Conservation (phyloP, 1,284 basidiomycete genomes). For the Vanrija pseudolonga region DNA sequence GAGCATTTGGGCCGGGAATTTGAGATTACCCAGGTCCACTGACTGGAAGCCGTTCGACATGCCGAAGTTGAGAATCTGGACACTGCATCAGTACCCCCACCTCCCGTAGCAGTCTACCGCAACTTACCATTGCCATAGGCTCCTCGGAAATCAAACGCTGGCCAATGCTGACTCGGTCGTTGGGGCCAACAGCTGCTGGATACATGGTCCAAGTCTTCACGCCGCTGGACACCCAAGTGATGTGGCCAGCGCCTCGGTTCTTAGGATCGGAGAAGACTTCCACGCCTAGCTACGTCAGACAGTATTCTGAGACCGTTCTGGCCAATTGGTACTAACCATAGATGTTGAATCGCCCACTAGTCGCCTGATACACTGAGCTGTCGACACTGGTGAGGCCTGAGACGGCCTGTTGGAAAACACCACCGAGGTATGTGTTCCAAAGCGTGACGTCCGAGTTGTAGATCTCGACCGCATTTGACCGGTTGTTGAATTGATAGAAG, state of each 20-base stretch:
- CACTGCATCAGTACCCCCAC: not conserved
- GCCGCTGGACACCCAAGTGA: slow-evolving; percentile 64
- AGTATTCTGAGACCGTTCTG: slow-evolving; percentile 19
- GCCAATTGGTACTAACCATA: slow-evolving; percentile 58
- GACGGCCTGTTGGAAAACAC: slow-evolving; percentile 74
- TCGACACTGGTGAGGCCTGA: slow-evolving; percentile 61
- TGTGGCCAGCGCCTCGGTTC: slow-evolving; percentile 56
- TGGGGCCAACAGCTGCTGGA: slow-evolving; percentile 60
- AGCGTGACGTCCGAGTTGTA: slow-evolving; percentile 54
- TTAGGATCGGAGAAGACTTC: slow-evolving; percentile 65
- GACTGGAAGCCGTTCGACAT: slow-evolving; percentile 46
- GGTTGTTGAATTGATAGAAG: slow-evolving; percentile 59
- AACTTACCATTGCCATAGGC: slow-evolving; percentile 59
- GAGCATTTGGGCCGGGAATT: slow-evolving; percentile 61
- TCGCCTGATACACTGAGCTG: slow-evolving; percentile 47
- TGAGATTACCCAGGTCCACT: slow-evolving; percentile 63
- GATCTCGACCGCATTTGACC: slow-evolving; percentile 39
- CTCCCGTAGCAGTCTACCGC: too few relatives aligned
- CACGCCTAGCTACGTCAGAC: slow-evolving; percentile 50
- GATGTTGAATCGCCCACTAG: slow-evolving; percentile 24
- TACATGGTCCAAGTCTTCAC: slow-evolving; percentile 54
- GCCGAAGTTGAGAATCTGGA: slow-evolving; percentile 75
- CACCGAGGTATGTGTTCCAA: slow-evolving; percentile 72
- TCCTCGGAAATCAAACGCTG: slow-evolving; percentile 74
- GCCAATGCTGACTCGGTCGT: slow-evolving; percentile 63